Evolutionary conservation across 2,329 filamentous ascomycete genomes (phyloP), one percentile per base, ranked within the genome.

Genomic region (Dryadomyces quercivorus): DNA sequence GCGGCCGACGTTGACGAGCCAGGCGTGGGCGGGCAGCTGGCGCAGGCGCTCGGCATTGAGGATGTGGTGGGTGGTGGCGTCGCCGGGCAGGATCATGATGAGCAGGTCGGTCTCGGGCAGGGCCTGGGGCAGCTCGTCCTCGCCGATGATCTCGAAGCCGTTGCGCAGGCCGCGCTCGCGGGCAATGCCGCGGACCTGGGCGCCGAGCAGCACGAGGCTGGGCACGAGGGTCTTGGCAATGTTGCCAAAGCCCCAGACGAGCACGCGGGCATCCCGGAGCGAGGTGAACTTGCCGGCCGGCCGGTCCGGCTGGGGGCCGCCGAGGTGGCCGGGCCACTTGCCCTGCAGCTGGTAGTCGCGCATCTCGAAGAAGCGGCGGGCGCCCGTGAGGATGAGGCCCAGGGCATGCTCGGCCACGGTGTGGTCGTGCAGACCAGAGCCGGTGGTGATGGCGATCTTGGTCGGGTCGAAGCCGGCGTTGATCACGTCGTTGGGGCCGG

Each of bases 141-240:
- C 72, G 21, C 61, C 57, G 45, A 67, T 67, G 21, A 76, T 68
- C 61, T 73, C 66, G 40, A 72, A 62, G 2, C 73, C 72, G 58
- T 72, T 70, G 49, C 82, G 71, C 15, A 85, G 77, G 9, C 82
- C 81, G 0, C 72, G 61, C 9, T 63, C 64, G 13, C 81, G 71
- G 13, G 82, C 82, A 1, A 85, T 65, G 52, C 82, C 82, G 40
- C 65, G 70, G 16, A 86, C 81, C 1, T 71, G 69, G 12, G 82
- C 77, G 22, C 82, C 82, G 10, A 76, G 66, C 1, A 62, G 61
- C 1, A 62, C 64, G 31, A 76, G 62, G 51, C 63, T 65, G 0
- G 72, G 72, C 6, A 69, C 63, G 22, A 75, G 66, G 0, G 62
- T 64, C 66, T 74, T 73, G 22, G 70, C 73, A 50, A 76, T 75